Conservation (phyloP, 768 basidiomycete species). For the Boletus pseudo-olivaceus region DNA sequence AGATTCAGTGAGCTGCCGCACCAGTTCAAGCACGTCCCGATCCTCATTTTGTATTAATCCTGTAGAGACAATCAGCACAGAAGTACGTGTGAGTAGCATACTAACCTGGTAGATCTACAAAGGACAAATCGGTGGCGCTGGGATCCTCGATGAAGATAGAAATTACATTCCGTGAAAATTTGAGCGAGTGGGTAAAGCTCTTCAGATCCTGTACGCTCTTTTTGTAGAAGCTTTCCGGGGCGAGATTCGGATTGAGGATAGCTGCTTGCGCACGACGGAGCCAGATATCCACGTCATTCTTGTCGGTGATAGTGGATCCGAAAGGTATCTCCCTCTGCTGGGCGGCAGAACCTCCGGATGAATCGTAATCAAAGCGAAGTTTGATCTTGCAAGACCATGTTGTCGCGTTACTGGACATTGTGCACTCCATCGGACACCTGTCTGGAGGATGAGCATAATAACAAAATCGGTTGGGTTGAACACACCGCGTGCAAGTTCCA, state of each 20-base stretch:
- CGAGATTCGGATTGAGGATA: slow-evolving; percentile 34
- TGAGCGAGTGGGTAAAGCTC: slow-evolving; percentile 17
- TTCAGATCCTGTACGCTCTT: slow-evolving; percentile 27
- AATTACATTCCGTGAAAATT: slow-evolving; percentile 52
- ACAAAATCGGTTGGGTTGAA: background rate
- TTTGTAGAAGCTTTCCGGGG: slow-evolving; percentile 17
- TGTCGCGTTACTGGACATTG: slow-evolving; percentile 38
- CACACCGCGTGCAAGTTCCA: slow-evolving; percentile 55
- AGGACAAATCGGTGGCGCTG: slow-evolving; percentile 45
- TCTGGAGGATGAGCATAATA: background rate
- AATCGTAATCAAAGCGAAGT: slow-evolving; percentile 36
- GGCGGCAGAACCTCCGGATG: slow-evolving; percentile 21
- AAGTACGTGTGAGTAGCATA: background rate
- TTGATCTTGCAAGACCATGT: slow-evolving; percentile 46
- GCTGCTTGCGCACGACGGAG: slow-evolving; percentile 47
- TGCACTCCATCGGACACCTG: slow-evolving; percentile 55
- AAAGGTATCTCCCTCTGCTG: slow-evolving; percentile 18
- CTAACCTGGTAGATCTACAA: slow-evolving; percentile 54
- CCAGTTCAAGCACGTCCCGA: slow-evolving; percentile 38
- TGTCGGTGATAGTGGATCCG: slow-evolving; percentile 32
- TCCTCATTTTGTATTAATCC: slow-evolving; percentile 60
- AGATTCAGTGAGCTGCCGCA: slow-evolving; percentile 44
- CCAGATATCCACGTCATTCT: slow-evolving; percentile 35
- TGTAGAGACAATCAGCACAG: slow-evolving; percentile 21
- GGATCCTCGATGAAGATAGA: slow-evolving; percentile 45